phyloP scores from a whole-genome alignment of 306 rosid genomes.

The Arachis hypogaea region DNA sequence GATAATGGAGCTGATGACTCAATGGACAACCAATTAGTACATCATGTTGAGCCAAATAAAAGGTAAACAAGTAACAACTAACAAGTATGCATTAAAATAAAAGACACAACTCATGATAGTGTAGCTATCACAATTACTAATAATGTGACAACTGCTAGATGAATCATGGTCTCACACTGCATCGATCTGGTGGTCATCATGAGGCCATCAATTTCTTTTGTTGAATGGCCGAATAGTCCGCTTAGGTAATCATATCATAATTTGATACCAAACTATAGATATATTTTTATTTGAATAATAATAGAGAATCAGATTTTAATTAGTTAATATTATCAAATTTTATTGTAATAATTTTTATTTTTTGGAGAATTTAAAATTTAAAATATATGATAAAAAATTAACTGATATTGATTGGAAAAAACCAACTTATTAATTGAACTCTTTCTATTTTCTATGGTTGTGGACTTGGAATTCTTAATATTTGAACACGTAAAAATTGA shows the following conservation, averaged over 20 bases:
- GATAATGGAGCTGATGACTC: not conserved
- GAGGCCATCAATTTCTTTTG: slow-evolving; percentile 45
- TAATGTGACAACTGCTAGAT: slow-evolving; percentile 50
- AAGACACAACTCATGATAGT: slow-evolving; percentile 9
- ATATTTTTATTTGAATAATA: too few species aligned
- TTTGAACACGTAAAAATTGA: too few species aligned
- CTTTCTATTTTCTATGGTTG: not conserved
- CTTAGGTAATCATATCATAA: not conserved
- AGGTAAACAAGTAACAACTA: not conserved
- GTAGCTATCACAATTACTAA: slow-evolving; percentile 21
- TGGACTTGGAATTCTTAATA: not conserved
- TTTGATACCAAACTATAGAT: too few species aligned
- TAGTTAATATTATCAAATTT: too few species aligned
- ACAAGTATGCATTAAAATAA: not conserved
- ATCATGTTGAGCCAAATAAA: too few species aligned
- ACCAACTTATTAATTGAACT: too few species aligned
- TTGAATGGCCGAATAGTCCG: slow-evolving; percentile 9
- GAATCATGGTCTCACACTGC: slow-evolving; percentile 42
- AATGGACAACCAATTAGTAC: not conserved
- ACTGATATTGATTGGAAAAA: too few species aligned
- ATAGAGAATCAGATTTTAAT: too few species aligned
- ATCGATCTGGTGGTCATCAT: slow-evolving; percentile 62
- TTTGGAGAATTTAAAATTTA: too few species aligned
- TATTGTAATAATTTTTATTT: too few species aligned
- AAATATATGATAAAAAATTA: too few species aligned